Base-by-base conservation (phyloP, 1,139 yeast species). In the Meyerozyma guilliermondii region DNA sequence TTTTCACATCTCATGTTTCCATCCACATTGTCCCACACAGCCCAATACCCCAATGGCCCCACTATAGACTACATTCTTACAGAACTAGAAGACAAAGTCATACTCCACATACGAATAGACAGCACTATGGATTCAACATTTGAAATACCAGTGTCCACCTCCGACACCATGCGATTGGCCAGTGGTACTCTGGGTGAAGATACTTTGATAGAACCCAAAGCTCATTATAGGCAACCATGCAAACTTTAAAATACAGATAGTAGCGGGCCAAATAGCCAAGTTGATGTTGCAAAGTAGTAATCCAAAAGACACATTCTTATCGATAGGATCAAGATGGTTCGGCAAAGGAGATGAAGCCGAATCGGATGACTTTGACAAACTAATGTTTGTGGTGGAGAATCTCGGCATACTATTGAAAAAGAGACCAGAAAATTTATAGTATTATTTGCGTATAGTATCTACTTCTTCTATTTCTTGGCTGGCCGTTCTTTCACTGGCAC, bases 401-500 rank as follows among this genome's bases (percentile, higher is more conserved):
- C 62, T 68, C 9, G 68, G 65, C 46, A 50, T 48, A 41, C 42
- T 68, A 28, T 43, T 51, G 18, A 22, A 35, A 23, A 36, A 22
- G 28, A 16, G 35, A n/a, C n/a, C n/a, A n/a, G 9, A 14, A 17
- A 5, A 14, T 26, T 6, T 39, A 40, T 29, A n/a, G 24, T 16
- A 22, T 22, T 26, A 20, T 35, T 7, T 16, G 10, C 9, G 14
- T 14, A n/a, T 33, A 33, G 9, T 23, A 23, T 23, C 27, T 23
- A 23, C 27, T 23, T 23, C 27, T 23, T 45, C 45, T 54, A 60
- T 55, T 48, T 47, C 52, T 58, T 57, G 43, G 49, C 43, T 50
- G 66, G 76, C 60, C 78, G 80, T 48, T 68, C 74, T 63, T 83
- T 85, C 11, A 73, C 75, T 14, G 91, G 81, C 38, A 86, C 92